A percentile compares a stretch with the other conserved stretches of the same genome.
Evolutionary conservation across 768 basidiomycete species (phyloP).

Genomic region (Lactarius vividus): DNA sequence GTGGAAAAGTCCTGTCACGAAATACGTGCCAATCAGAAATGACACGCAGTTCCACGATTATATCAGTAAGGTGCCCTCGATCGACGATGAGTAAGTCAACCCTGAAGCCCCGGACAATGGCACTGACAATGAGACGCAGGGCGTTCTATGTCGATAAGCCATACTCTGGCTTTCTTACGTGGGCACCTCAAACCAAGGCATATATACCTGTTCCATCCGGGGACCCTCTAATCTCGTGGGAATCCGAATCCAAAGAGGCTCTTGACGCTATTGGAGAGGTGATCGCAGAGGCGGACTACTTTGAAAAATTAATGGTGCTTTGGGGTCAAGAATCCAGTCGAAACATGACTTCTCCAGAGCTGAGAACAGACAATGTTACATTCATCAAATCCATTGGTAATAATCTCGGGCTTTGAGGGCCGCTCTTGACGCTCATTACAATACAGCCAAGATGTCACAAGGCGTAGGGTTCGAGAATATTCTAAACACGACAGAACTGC

Average conservation of each 20-base stretch:
- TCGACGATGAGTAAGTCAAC: conserved; percentile 25
- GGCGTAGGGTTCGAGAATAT: conserved; percentile 50
- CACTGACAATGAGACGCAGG: conserved; percentile 28
- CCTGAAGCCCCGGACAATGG: background rate
- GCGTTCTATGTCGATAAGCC: conserved; percentile 69
- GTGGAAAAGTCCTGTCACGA: conserved; percentile 63
- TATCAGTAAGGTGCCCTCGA: conserved; percentile 34
- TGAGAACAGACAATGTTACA: conserved; percentile 51
- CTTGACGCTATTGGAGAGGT: conserved; percentile 51
- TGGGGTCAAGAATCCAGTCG: conserved; percentile 83
- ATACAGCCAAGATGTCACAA: conserved; percentile 65
- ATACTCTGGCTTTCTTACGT: conserved; percentile 73
- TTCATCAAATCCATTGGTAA: conserved; percentile 52
- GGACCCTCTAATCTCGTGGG: conserved; percentile 49
- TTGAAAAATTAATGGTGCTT: conserved; percentile 54
- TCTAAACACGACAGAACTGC: conserved; percentile 54
- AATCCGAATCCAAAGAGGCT: conserved; percentile 46
- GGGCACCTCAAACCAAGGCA: conserved; percentile 62
- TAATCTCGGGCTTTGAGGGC: conserved; percentile 22
- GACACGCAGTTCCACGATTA: conserved; percentile 48
- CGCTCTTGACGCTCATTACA: conserved; percentile 16
- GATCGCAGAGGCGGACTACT: conserved; percentile 53
- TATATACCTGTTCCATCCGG: conserved; percentile 46
- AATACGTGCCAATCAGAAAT: conserved; percentile 45
- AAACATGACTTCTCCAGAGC: conserved; percentile 48